phyloP scores from a whole-genome alignment of 305 asterid genomes.

The Solanum chacoense region DNA sequence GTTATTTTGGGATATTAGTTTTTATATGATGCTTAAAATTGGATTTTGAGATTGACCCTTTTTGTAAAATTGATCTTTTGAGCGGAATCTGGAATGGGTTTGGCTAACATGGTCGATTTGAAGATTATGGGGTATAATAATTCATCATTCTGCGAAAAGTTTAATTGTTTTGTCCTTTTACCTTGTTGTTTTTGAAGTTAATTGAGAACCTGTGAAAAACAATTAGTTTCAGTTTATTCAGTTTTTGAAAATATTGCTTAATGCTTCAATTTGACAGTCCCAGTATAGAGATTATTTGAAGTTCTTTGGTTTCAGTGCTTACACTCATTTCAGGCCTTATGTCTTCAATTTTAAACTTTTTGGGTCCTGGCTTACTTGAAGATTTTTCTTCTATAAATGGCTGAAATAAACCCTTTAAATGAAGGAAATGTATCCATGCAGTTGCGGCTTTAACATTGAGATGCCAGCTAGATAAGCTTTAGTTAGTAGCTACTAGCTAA shows the following conservation, averaged over 20 bases:
- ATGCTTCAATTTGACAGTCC: not conserved
- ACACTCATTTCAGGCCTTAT: not conserved
- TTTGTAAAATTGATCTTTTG: not conserved
- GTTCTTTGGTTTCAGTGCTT: not conserved
- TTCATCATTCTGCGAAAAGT: not conserved
- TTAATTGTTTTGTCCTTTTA: not conserved
- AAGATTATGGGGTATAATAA: not conserved
- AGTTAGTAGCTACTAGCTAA: not conserved
- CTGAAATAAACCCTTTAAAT: not conserved
- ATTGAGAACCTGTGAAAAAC: not conserved
- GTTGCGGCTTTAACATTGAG: not conserved
- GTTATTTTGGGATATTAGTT: not conserved
- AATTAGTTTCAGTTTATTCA: not conserved
- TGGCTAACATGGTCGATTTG: not conserved
- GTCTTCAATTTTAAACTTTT: not conserved
- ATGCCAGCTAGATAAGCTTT: not conserved
- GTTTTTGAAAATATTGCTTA: too few relatives aligned
- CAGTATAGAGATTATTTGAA: not conserved
- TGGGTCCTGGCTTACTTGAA: not conserved
- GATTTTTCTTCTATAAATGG: not conserved
- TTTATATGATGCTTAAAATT: not conserved
- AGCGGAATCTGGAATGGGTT: not conserved
- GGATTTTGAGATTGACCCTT: conserved; percentile 4
- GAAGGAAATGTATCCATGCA: not conserved
- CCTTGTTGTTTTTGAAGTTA: not conserved